Evolutionary conservation across 2,329 filamentous ascomycete genomes (phyloP).

Genomic region (Periconia digitata): DNA sequence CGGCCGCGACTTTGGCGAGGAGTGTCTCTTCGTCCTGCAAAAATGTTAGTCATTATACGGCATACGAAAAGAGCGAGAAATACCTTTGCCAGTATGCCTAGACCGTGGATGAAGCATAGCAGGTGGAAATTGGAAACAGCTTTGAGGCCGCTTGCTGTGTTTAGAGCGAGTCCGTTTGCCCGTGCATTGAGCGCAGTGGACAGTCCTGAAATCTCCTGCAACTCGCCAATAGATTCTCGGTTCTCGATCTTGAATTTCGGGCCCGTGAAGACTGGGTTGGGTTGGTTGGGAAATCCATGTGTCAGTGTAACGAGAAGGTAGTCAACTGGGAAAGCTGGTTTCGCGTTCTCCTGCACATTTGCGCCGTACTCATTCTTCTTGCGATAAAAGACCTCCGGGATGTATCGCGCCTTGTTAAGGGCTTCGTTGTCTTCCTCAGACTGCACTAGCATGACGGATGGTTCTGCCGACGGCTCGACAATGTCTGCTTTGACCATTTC

Average conservation of each 20-base stretch:
- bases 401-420: slow-evolving; percentile 74
- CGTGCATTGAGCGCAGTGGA: slow-evolving; percentile 67
- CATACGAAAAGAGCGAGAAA: not conserved
- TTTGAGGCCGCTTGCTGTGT: slow-evolving; percentile 64
- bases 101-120: slow-evolving; percentile 78
- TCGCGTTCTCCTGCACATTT: slow-evolving; percentile 96
- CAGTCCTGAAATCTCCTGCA: slow-evolving; percentile 73
- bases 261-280: slow-evolving; percentile 73
- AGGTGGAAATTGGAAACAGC: slow-evolving; percentile 92
- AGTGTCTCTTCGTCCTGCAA: slow-evolving; percentile 83
- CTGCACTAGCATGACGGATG: slow-evolving; percentile 89
- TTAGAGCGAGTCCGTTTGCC: slow-evolving; percentile 53
- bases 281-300: slow-evolving; percentile 85
- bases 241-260: slow-evolving; percentile 88
- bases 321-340: slow-evolving; percentile 93
- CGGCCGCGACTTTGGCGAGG: slow-evolving; percentile 80
- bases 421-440: slow-evolving; percentile 83
- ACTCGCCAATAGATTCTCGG: slow-evolving; percentile 80
- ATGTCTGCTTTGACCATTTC: slow-evolving; percentile 97
- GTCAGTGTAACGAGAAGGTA: slow-evolving; percentile 95
- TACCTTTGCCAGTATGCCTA: slow-evolving; percentile 85
- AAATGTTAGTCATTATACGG: slow-evolving; percentile 13
- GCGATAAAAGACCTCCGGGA: slow-evolving; percentile 96
- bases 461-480: slow-evolving; percentile 91
- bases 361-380: slow-evolving; percentile 94